phyloP scores from a whole-genome alignment of 306 rosid genomes.

The Ceratonia siliqua region DNA sequence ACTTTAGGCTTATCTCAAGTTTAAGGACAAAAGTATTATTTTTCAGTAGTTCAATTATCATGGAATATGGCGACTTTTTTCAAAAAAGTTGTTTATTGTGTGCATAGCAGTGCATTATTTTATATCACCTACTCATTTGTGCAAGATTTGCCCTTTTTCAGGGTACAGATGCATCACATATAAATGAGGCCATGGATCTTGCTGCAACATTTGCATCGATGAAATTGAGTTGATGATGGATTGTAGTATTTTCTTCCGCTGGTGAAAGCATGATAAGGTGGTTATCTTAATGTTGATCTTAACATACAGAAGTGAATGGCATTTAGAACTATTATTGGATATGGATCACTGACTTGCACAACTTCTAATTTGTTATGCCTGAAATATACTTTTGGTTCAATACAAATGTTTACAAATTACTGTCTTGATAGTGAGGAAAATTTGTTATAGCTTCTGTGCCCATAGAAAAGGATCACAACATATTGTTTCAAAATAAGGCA shows the following conservation, averaged over 20 bases:
- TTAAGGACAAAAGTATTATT: neutral
- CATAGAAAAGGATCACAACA: neutral
- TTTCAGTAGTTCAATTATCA: neutral
- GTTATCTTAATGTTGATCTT: neutral
- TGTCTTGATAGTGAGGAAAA: neutral
- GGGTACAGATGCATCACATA: conserved; percentile 82
- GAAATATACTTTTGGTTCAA: conserved; percentile 7
- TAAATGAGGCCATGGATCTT: conserved; percentile 75
- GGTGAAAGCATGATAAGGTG: neutral
- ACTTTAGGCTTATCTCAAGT: neutral
- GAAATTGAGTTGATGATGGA: conserved; percentile 54
- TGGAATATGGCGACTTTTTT: neutral
- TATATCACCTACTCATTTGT: neutral
- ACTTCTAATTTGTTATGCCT: neutral
- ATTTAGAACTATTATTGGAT: conserved; percentile 17
- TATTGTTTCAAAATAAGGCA: neutral
- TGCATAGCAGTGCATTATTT: neutral
- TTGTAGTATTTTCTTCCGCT: conserved; percentile 20
- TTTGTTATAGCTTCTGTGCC: neutral
- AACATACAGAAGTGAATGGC: conserved; percentile 2
- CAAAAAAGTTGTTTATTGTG: neutral
- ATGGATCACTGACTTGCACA: neutral
- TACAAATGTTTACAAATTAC: neutral
- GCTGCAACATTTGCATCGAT: conserved; percentile 70
- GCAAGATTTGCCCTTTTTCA: conserved; percentile 36